phyloP scores from a whole-genome alignment of 352 stramenopile species.

The Pythium vanterpoolii region DNA sequence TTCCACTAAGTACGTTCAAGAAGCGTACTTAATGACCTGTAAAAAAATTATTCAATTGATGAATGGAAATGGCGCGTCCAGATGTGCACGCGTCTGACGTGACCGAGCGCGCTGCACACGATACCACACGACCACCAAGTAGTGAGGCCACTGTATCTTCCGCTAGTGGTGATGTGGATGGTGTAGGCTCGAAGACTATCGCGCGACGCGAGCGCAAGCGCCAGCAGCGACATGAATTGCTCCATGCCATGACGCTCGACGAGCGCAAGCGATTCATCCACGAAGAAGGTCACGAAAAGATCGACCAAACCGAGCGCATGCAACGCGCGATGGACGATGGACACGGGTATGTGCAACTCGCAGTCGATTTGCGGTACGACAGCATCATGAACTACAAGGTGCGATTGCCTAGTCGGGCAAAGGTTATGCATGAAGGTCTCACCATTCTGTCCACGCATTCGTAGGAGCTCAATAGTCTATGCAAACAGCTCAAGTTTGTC shows the following conservation, averaged over 20 bases:
- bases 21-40: constrained; percentile 1
- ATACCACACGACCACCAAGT: neutral
- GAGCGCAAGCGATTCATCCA: constrained; percentile 47
- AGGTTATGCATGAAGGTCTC: neutral
- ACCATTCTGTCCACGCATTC: neutral
- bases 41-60: neutral
- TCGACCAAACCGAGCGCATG: constrained; percentile 29
- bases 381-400: constrained; percentile 83
- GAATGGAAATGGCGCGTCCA: constrained; percentile 7
- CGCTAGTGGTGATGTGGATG: neutral
- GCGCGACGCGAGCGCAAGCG: constrained; percentile 37
- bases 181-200: constrained; percentile 18
- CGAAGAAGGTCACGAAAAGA: constrained; percentile 37
- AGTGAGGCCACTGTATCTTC: neutral
- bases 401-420: too few species aligned
- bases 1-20: constrained; percentile 7
- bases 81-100: neutral
- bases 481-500: constrained; percentile 75
- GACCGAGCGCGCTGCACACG: neutral
- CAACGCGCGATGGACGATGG: constrained; percentile 22
- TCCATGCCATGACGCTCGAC: constrained; percentile 64
- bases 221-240: constrained; percentile 44
- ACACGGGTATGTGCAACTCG: constrained; percentile 38
- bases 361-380: constrained; percentile 71
- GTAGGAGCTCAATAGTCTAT: constrained; percentile 59